Conservation (phyloP, 2,329 filamentous ascomycete genomes). For the Magnaporthiopsis poae region DNA sequence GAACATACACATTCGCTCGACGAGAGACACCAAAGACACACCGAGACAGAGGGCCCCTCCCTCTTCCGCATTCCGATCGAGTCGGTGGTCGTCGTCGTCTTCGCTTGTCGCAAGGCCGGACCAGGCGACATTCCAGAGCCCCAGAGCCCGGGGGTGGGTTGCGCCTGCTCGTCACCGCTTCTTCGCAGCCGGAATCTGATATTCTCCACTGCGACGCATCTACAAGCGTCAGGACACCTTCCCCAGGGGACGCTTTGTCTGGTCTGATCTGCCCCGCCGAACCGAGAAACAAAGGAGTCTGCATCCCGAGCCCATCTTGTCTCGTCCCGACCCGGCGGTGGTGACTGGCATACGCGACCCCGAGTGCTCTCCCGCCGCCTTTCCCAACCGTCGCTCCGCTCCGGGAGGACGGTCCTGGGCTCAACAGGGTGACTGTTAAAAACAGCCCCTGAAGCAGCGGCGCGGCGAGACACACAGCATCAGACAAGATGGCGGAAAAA, state of each 20-base stretch:
- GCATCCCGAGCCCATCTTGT: not conserved
- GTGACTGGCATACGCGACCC: not conserved
- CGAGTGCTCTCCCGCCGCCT: not conserved
- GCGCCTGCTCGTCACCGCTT: not conserved
- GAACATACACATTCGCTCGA: not conserved
- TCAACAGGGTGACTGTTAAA: conserved; percentile 6
- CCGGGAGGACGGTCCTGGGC: conserved; percentile 19
- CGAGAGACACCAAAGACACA: not conserved
- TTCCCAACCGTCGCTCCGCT: conserved; percentile 17
- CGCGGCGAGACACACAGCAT: not conserved
- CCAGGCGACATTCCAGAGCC: not conserved
- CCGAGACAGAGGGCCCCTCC: no score
- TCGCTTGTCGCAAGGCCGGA: not conserved
- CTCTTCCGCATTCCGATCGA: not conserved
- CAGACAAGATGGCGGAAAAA: conserved; percentile 8
- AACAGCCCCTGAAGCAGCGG: conserved; percentile 6
- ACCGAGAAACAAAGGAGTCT: not conserved
- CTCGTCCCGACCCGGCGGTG: not conserved
- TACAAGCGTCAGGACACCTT: not conserved
- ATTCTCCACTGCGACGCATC: not conserved
- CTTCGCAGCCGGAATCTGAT: not conserved
- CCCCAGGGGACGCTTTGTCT: not conserved
- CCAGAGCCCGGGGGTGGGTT: no score
- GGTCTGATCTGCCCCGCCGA: not conserved
- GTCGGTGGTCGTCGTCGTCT: not conserved